Evolutionary conservation across 1,139 yeast species (phyloP), one percentile per base, ranked within the genome.

Genomic region (Yarrowia galli): DNA sequence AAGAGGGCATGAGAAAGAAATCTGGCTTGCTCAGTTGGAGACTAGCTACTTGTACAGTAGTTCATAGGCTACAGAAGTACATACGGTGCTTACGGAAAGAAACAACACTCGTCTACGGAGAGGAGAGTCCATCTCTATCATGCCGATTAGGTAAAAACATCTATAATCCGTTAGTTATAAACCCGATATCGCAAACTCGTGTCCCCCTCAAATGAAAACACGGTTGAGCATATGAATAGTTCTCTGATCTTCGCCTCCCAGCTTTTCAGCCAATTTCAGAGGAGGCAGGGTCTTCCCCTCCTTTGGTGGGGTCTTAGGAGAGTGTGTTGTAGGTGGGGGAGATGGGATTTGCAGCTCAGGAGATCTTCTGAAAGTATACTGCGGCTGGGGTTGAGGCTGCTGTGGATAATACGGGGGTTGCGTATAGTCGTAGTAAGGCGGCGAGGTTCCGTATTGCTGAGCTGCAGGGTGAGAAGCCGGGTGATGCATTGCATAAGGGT

Each of bases 271-370:
- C 23, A 63, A 20, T 28, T 48, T 46, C 38, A 61, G 13, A 13
- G 66, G 66, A n/a, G 66, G 66, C 6, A 61, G 56, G n/a, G 56
- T 61, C 56, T 61, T 61, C 10, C 66, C 43, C 12, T 61, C 66
- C 46, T 61, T 61, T 5, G 66, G 66, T 4, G 66, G 69, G 3
- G 69, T 64, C 49, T 42, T 46, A 1, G 63, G 69, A 12, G 43
- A 58, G 63, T 18, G 61, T 20, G 40, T 60, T 20, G 51, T 51
- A 43, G 58, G 46, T n/a, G 43, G 69, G 22, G 65, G 51, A 12
- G 66, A 48, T 2, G 65, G 69, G 18, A 60, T 68, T 28, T 60
- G 67, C 43, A 45, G 32, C 58, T 38, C 53, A 32, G 45, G 69
- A 16, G 66, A 48, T 23, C 56, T n/a, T 46, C 66, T 32, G 36